phyloP scores from a whole-genome alignment of 768 basidiomycete species.

The Brasilioporus rufonigricans region DNA sequence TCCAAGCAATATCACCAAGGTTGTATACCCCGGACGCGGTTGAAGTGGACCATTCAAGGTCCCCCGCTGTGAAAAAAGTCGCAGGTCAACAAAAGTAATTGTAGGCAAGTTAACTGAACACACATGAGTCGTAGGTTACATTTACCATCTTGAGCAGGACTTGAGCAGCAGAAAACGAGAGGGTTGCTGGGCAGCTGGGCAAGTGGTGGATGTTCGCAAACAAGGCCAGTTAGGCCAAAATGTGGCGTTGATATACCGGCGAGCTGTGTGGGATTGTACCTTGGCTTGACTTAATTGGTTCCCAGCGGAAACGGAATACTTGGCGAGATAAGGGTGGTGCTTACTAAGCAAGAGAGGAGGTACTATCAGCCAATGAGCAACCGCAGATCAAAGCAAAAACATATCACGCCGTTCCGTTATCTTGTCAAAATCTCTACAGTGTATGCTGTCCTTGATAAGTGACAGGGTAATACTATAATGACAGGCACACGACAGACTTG shows the following conservation, averaged over 20 bases:
- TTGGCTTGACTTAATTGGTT: not conserved
- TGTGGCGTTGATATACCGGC: slow-evolving; percentile 18
- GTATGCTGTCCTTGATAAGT: not conserved
- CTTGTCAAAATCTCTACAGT: slow-evolving; percentile 8
- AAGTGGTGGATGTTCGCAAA: slow-evolving; percentile 4
- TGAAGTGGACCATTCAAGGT: slow-evolving; percentile 32
- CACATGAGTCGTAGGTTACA: slow-evolving; percentile 41
- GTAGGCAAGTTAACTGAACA: slow-evolving; percentile 4
- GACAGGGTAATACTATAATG: not conserved
- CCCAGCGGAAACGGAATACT: slow-evolving; percentile 2
- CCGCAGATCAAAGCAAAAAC: not conserved
- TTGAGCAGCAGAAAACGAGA: not conserved
- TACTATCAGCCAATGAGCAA: slow-evolving; percentile 23
- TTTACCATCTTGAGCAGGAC: slow-evolving; percentile 38
- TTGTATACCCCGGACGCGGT: slow-evolving; percentile 41
- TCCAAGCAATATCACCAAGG: slow-evolving; percentile 69
- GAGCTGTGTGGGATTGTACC: slow-evolving; percentile 20
- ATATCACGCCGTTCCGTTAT: slow-evolving; percentile 8
- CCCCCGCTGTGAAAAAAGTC: slow-evolving; percentile 33
- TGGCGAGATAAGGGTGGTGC: slow-evolving; percentile 20
- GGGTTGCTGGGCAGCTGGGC: not conserved
- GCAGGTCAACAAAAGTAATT: not conserved
- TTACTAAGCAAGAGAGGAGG: slow-evolving; percentile 21
- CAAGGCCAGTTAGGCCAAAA: not conserved
- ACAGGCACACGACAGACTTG: slow-evolving; percentile 10